These are phyloP conservation scores for Xanthoceras sorbifolium DNA, from an alignment of 345 rosid genomes.

Conservation along the genomic window DNA sequence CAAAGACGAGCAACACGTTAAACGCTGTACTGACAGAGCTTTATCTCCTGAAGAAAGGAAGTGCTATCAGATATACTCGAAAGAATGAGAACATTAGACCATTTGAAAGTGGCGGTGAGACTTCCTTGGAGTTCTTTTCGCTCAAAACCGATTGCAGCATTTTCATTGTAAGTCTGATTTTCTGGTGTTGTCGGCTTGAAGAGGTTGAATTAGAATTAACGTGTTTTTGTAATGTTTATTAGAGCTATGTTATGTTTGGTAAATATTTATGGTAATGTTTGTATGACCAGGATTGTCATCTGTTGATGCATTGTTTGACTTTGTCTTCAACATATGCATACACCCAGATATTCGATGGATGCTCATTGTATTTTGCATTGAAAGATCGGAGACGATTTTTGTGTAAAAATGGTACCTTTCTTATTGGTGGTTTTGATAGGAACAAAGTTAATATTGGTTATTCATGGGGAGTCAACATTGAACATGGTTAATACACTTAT, in stretches of 20 bases:
- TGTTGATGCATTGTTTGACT: not conserved
- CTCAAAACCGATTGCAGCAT: slow-evolving; percentile 89
- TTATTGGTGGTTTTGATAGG: not conserved
- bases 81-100: slow-evolving; percentile 93
- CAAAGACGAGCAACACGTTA: slow-evolving; percentile 71
- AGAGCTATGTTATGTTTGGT: not conserved
- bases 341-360: not conserved
- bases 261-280: not conserved
- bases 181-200: not conserved
- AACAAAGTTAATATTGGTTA: slow-evolving; percentile 5
- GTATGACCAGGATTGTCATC: not conserved
- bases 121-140: slow-evolving; percentile 92
- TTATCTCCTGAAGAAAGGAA: slow-evolving; percentile 73
- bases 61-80: slow-evolving; percentile 70
- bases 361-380: not conserved
- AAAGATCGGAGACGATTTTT: not conserved
- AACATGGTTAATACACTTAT: not conserved
- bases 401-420: not conserved
- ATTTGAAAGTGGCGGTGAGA: slow-evolving; percentile 90
- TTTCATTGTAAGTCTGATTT: slow-evolving; percentile 62
- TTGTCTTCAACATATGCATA: not conserved
- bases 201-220: not conserved
- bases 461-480: not conserved
- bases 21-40: slow-evolving; percentile 69
- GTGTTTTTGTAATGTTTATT: not conserved